phyloP scores from a whole-genome alignment of 768 basidiomycete genomes.

The Lactarius pseudohatsudake region DNA sequence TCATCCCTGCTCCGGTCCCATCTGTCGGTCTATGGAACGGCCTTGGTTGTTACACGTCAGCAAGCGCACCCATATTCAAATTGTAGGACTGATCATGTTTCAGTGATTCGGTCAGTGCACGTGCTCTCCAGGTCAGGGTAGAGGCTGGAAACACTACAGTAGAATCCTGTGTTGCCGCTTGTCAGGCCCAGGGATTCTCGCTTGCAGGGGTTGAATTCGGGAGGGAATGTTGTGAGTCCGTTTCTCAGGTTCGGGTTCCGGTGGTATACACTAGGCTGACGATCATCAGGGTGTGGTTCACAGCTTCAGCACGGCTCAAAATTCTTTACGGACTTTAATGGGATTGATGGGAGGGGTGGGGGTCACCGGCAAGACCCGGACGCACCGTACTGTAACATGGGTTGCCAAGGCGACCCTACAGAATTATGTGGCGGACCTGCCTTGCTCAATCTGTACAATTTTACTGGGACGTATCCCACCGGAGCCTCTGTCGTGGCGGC shows the following conservation, averaged over 20 bases:
- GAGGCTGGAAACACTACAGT: conserved; percentile 57
- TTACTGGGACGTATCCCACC: not conserved
- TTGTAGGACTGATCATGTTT: not conserved
- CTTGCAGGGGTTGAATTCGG: conserved; percentile 69
- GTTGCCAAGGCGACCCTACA: not conserved
- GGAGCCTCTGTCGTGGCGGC: not conserved
- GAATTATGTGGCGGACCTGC: not conserved
- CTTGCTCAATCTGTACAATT: not conserved
- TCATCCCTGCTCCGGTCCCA: not conserved
- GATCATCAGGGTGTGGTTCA: conserved; percentile 1
- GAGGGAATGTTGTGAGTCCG: conserved; percentile 65
- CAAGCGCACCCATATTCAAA: not conserved
- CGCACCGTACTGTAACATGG: not conserved
- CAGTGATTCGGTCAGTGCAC: conserved; percentile 38
- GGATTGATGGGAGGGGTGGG: not conserved
- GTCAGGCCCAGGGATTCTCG: conserved; percentile 66
- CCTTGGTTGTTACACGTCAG: conserved; percentile 4
- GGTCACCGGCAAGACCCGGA: not conserved
- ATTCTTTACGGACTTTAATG: not conserved
- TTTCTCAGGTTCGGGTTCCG: not conserved
- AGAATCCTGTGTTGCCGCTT: conserved; percentile 61
- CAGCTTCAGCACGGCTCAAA: not conserved
- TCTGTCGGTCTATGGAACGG: not conserved
- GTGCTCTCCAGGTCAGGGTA: conserved; percentile 37
- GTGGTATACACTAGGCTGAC: not conserved